Conservation (phyloP, 1,284 basidiomycete genomes). For the Pseudozyma sp. region DNA sequence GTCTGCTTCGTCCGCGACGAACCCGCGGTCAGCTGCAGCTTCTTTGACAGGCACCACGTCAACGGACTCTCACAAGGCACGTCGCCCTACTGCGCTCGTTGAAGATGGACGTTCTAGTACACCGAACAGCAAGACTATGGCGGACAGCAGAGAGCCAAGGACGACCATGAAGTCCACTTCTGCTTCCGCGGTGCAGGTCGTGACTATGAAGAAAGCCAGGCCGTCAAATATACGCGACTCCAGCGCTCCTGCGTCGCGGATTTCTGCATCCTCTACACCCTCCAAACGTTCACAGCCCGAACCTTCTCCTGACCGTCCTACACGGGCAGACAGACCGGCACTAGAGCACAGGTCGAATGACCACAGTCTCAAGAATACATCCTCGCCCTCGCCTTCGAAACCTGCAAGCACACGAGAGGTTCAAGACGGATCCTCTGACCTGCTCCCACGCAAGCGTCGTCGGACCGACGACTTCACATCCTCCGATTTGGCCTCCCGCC, state of each 20-base stretch:
- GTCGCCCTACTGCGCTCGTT: too few species aligned
- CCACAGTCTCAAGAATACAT: background rate
- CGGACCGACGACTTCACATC: constrained; percentile 34
- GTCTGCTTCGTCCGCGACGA: too few species aligned
- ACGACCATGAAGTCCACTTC: background rate
- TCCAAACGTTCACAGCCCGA: constrained; percentile 1
- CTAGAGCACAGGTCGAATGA: constrained; percentile 3
- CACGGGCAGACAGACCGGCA: background rate
- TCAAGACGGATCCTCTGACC: constrained; percentile 8
- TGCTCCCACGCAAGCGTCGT: constrained; percentile 31
- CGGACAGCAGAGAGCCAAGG: background rate
- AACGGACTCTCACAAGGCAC: too few species aligned
- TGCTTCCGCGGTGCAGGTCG: constrained; percentile 20
- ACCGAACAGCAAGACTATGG: background rate
- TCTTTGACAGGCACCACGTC: too few species aligned
- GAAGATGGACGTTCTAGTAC: background rate
- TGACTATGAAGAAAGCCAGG: constrained; percentile 28
- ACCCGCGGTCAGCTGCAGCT: too few species aligned
- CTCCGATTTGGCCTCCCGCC: constrained; percentile 2
- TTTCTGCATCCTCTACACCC: background rate
- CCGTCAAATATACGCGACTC: background rate
- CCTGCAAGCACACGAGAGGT: constrained; percentile 4
- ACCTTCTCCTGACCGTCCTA: background rate
- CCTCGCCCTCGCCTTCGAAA: constrained; percentile 8
- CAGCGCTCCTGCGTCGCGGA: background rate